These are phyloP conservation scores for Penicillium verrucosum DNA, from an alignment of 2,329 filamentous ascomycete genomes.

Conservation along the genomic window DNA sequence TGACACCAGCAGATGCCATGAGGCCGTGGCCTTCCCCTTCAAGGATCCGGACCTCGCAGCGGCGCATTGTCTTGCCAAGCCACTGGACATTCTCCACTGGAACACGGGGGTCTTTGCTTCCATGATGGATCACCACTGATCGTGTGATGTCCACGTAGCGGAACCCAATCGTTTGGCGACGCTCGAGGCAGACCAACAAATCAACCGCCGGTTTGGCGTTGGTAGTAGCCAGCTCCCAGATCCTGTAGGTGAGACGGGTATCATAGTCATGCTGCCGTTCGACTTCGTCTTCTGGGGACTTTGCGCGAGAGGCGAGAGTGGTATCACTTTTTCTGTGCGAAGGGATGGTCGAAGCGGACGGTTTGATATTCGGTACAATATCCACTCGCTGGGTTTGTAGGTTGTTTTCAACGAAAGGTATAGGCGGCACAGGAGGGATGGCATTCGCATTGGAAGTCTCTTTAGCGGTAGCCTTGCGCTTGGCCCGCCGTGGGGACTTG, in stretches of 20 bases:
- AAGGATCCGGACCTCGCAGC: slow-evolving; percentile 85
- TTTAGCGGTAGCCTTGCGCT: slow-evolving; percentile 53
- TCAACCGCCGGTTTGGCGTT: slow-evolving; percentile 94
- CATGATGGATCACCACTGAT: slow-evolving; percentile 90
- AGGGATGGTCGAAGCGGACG: slow-evolving; percentile 16
- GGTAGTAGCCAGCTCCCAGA: slow-evolving; percentile 88
- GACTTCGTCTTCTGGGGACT: slow-evolving; percentile 28
- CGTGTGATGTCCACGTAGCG: slow-evolving; percentile 94
- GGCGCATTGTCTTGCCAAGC: slow-evolving; percentile 89
- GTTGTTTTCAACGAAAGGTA: slow-evolving; percentile 14
- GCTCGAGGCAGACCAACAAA: slow-evolving; percentile 85
- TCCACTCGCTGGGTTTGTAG: slow-evolving; percentile 20
- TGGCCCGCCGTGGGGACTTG: slow-evolving; percentile 59
- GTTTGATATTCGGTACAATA: slow-evolving; percentile 15
- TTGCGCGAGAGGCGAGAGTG: slow-evolving; percentile 21
- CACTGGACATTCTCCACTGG: slow-evolving; percentile 93
- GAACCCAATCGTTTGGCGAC: slow-evolving; percentile 88
- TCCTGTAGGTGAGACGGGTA: slow-evolving; percentile 79
- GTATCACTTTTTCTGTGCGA: slow-evolving; percentile 20
- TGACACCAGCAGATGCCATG: slow-evolving; percentile 90
- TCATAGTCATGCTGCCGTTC: slow-evolving; percentile 62
- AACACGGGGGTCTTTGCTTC: slow-evolving; percentile 82
- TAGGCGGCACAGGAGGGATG: slow-evolving; percentile 52
- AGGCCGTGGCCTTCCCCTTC: slow-evolving; percentile 91
- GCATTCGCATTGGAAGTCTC: slow-evolving; percentile 41